Evolutionary conservation across 106 monocot species (phyloP).

Genomic region (Dioscorea alata): DNA sequence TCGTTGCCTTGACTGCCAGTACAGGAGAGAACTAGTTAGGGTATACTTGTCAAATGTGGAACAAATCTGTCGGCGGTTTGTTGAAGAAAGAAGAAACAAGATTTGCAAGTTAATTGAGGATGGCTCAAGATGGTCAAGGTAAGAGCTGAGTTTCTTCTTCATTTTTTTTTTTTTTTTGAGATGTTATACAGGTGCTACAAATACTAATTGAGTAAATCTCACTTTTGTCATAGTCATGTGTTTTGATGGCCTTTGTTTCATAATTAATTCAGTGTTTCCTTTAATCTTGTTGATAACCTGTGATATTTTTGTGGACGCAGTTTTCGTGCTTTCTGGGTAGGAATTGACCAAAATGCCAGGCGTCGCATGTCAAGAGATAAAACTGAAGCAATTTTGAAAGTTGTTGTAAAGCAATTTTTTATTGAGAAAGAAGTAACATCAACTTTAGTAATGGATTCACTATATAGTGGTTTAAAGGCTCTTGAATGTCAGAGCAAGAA

Average conservation of each 20-base stretch:
- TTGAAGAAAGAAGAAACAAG: conserved; percentile 77
- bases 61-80: conserved; percentile 72
- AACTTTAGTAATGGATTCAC: conserved; percentile 95
- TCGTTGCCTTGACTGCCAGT: conserved; percentile 86
- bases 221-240: background rate
- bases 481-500: conserved; percentile 74
- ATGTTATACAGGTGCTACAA: no score
- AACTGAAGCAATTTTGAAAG: conserved; percentile 63
- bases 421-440: conserved; percentile 98
- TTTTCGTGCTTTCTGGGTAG: conserved; percentile 79
- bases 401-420: conserved; percentile 84
- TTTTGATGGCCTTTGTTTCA: background rate
- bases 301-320: conserved; percentile 29
- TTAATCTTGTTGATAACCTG: no score
- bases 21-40: conserved; percentile 82
- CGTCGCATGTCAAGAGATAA: conserved; percentile 70
- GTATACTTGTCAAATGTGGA: conserved; percentile 87
- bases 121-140: conserved; percentile 89
- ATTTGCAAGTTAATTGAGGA: conserved; percentile 73
- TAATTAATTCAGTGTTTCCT: no score
- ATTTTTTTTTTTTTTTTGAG: no score
- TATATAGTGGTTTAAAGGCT: conserved; percentile 83
- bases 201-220: background rate
- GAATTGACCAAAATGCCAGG: conserved; percentile 45
- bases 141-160: background rate